Percentiles rank a stretch among this genome's conserved stretches.
phyloP scores from a whole-genome alignment of 2,329 filamentous ascomycete genomes.

The Chlorencoelia australis region DNA sequence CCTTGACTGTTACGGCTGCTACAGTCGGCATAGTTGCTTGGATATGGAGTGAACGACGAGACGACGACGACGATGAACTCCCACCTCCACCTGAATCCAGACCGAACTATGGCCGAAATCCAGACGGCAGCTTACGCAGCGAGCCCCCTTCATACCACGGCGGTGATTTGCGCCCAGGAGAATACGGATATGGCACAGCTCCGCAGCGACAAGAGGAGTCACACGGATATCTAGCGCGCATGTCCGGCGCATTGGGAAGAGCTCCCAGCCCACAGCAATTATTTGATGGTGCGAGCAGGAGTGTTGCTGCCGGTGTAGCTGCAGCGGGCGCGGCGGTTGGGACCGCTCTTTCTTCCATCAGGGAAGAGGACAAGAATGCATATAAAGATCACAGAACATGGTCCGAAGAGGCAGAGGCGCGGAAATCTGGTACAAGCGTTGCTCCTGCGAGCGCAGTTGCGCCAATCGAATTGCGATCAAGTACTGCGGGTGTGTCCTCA shows the following conservation, averaged over 20 bases:
- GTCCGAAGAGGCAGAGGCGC: conserved; percentile 78
- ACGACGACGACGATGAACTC: conserved; percentile 55
- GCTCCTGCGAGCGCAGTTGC: conserved; percentile 13
- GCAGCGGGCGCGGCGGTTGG: conserved; percentile 76
- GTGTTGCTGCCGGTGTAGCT: conserved; percentile 69
- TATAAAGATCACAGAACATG: conserved; percentile 83
- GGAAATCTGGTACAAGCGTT: conserved; percentile 31
- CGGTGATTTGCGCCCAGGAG: conserved; percentile 30
- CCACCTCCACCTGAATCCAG: conserved; percentile 39
- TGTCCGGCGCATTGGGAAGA: conserved; percentile 71
- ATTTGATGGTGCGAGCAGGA: conserved; percentile 72
- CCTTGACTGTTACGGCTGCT: conserved; percentile 77
- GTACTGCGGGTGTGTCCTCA: conserved; percentile 22
- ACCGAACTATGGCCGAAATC: conserved; percentile 26
- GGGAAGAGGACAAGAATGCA: conserved; percentile 71
- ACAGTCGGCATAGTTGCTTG: conserved; percentile 80
- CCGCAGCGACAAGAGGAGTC: conserved; percentile 34
- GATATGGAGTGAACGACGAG: conserved; percentile 84
- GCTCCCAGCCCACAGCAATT: conserved; percentile 84
- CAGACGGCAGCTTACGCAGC: conserved; percentile 25
- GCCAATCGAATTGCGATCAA: conserved; percentile 20
- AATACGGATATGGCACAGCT: conserved; percentile 34
- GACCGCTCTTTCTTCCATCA: conserved; percentile 71
- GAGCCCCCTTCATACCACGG: conserved; percentile 32
- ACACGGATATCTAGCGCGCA: conserved; percentile 59